Evolutionary conservation across 2,329 filamentous ascomycete species (phyloP), one percentile per base, ranked within the genome.

Genomic region (Neopestalotiopsis sp.): DNA sequence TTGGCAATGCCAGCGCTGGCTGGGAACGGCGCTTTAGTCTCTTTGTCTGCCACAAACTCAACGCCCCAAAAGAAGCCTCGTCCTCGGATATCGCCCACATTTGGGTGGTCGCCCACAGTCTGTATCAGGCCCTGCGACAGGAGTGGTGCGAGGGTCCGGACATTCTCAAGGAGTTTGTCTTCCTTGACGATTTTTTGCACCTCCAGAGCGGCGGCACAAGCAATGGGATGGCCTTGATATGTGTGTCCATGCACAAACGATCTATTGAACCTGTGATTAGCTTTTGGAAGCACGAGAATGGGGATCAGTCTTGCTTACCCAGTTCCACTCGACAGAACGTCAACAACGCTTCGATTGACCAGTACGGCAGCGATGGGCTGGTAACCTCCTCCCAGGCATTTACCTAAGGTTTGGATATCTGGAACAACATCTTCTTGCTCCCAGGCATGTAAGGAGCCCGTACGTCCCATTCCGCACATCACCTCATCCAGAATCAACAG

Each of bases 401-500:
- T 93, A 0, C 89, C 91, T 10, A 92, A 80, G 0, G 89, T 89
- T 76, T 91, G 86, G 4, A 94, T 84, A 73, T 93, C 91, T 0
- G 91, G 91, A 1, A 84, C 82, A 4, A 88, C 81, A 0, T 80
- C 84, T 34, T 90, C 85, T 62, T 88, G 83, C 72, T 91, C 83
- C 86, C 88, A 92, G 1, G 88, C 87, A 64, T 58, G 52, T 17
- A 67, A 10, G 30, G 61, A 62, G 13, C 40, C 57, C n/a, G 78
- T 69, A 28, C 62, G 62, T 14, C 57, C 62, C 63, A 59, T 86
- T 2, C 90, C 90, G 62, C 88, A 91, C 91, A 94, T 93, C 59
- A 94, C 85, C 65, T 95, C 93, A 74, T 96, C 94, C 0, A 95
- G 80, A 60, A 95, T 91, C n/a, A 96, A 83, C 0, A 96, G 85